A percentile compares a stretch with the other conserved stretches of the same genome.
Evolutionary conservation across 176 grass and related monocot genomes (phyloP).

Genomic region (Guadua angustifolia): DNA sequence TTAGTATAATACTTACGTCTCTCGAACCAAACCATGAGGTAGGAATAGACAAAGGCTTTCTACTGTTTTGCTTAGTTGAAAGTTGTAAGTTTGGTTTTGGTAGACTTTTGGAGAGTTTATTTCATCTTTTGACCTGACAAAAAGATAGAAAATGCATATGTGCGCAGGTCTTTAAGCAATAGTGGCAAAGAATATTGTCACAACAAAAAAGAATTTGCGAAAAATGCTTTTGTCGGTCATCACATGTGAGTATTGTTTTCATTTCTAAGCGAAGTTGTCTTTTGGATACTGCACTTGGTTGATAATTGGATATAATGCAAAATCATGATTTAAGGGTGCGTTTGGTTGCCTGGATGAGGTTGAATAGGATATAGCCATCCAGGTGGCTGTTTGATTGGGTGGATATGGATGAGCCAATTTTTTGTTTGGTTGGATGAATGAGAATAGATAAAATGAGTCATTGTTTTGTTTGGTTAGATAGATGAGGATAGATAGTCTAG

Average conservation of each 20-base stretch:
- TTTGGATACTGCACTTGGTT: too few species aligned
- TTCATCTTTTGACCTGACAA: neutral
- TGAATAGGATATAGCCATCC: too few species aligned
- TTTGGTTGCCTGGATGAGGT: too few species aligned
- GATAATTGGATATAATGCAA: too few species aligned
- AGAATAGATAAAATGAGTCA: too few species aligned
- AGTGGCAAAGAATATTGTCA: neutral
- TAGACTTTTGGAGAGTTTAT: conserved; percentile 5
- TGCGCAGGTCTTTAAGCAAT: neutral
- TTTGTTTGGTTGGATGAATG: too few species aligned
- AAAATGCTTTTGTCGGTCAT: neutral
- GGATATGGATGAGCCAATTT: too few species aligned
- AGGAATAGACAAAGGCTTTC: neutral
- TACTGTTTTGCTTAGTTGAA: neutral
- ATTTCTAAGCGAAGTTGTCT: too few species aligned
- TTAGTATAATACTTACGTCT: neutral
- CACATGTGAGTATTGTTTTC: neutral
- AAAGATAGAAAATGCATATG: neutral
- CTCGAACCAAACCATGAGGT: neutral
- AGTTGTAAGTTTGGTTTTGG: neutral
- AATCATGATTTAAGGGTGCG: too few species aligned
- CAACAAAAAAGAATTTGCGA: neutral
- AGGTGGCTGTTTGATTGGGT: too few species aligned
- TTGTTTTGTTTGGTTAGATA: too few species aligned
- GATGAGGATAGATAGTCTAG: too few species aligned